phyloP scores from a whole-genome alignment of 176 grass and related monocot genomes.

The Zea luxurians region DNA sequence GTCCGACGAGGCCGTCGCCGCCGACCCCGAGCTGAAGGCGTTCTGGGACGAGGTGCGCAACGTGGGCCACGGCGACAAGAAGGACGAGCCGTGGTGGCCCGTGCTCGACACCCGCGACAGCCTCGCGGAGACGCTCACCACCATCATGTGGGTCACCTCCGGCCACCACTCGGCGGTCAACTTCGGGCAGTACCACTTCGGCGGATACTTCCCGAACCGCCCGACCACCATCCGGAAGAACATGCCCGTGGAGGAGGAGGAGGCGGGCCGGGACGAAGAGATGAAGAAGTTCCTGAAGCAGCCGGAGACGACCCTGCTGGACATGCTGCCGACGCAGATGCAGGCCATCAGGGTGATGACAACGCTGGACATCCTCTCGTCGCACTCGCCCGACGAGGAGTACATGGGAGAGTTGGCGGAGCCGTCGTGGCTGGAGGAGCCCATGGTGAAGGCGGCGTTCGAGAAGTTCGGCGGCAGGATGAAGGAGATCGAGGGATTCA shows the following conservation, averaged over 20 bases:
- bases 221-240: slow-evolving; percentile 58
- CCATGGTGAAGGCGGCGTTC: slow-evolving; percentile 62
- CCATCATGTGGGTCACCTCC: slow-evolving; percentile 84
- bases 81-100: slow-evolving; percentile 93
- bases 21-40: slow-evolving; percentile 60
- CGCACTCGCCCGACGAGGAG: slow-evolving; percentile 89
- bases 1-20: slow-evolving; percentile 37
- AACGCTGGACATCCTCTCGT: slow-evolving; percentile 72
- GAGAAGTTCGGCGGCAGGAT: slow-evolving; percentile 73
- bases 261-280: not conserved
- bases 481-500: slow-evolving; percentile 71
- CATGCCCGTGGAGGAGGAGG: slow-evolving; percentile 79
- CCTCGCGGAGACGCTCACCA: slow-evolving; percentile 55
- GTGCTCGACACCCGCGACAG: slow-evolving; percentile 39
- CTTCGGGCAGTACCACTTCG: slow-evolving; percentile 88
- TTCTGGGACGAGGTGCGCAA: slow-evolving; percentile 90
- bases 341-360: slow-evolving; percentile 73
- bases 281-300: slow-evolving; percentile 46
- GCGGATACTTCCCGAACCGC: slow-evolving; percentile 88
- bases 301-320: slow-evolving; percentile 61
- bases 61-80: slow-evolving; percentile 85
- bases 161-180: slow-evolving; percentile 84
- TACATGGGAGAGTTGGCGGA: slow-evolving; percentile 65
- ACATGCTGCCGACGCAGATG: slow-evolving; percentile 60
- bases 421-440: slow-evolving; percentile 58